Evolutionary conservation across 2,329 filamentous ascomycete genomes (phyloP), one percentile per base, ranked within the genome.

Genomic region (Cladosporium sp.): DNA sequence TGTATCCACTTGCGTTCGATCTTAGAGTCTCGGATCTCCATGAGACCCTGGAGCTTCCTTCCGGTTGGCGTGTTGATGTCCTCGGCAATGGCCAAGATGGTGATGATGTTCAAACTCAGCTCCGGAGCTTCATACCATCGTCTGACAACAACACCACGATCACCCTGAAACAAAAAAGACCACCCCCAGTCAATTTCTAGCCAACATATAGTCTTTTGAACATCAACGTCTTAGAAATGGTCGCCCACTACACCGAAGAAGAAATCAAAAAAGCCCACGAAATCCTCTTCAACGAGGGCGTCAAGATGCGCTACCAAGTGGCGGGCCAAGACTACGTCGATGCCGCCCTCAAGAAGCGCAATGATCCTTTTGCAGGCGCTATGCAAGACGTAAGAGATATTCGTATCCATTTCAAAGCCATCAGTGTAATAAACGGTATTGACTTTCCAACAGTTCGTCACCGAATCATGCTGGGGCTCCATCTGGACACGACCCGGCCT

Each of bases 401-500:
- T n/a, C n/a, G n/a, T n/a, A n/a, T n/a, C n/a, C n/a, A n/a, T n/a
- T n/a, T n/a, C n/a, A n/a, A n/a, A n/a, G n/a, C n/a, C n/a, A n/a
- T n/a, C n/a, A n/a, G n/a, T n/a, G n/a, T n/a, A n/a, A n/a, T n/a
- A n/a, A n/a, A n/a, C n/a, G n/a, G n/a, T n/a, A n/a, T n/a, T n/a
- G n/a, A n/a, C n/a, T n/a, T n/a, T n/a, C n/a, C n/a, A n/a, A n/a
- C 44, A 77, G 75, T 77, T 74, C 44, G 83, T 88, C 1, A 89
- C 87, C 0, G 87, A 89, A 76, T 85, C 82, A 74, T 86, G 85
- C 78, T 90, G 87, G 88, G 87, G 87, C 15, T 83, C 83, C 66
- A 83, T 85, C 30, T 90, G 88, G 88, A 85, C 85, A 3, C 83
- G 88, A 8, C 87, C 86, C 0, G 88, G 87, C 0, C 82, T 90